A percentile compares a stretch with the other conserved stretches of the same genome.
Evolutionary conservation across 1,139 yeast genomes (phyloP).

Genomic region (Petasospora rhodanensis): DNA sequence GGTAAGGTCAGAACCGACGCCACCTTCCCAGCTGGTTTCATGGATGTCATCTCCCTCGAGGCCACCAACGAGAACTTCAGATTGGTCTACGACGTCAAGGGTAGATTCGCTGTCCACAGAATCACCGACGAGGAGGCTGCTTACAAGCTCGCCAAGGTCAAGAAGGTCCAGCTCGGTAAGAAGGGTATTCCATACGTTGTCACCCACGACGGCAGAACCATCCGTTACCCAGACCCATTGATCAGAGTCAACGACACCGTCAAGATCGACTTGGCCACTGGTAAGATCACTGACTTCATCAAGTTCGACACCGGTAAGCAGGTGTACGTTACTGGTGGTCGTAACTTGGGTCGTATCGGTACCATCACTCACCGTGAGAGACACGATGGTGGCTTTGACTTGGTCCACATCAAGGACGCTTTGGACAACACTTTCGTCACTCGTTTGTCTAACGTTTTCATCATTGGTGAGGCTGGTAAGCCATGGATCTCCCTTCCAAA

Average conservation of each 20-base stretch:
- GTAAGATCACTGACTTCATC: slow-evolving; percentile 88
- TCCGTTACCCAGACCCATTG: slow-evolving; percentile 98
- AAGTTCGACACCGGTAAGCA: slow-evolving; percentile 94
- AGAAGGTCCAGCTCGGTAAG: slow-evolving; percentile 97
- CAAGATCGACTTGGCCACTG: slow-evolving; percentile 92
- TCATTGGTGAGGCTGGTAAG: slow-evolving; percentile 97
- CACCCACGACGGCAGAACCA: slow-evolving; percentile 99
- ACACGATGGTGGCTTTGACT: slow-evolving; percentile 99
- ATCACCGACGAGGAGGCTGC: slow-evolving; percentile 97
- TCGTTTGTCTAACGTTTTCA: slow-evolving; percentile 94
- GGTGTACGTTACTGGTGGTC: slow-evolving; percentile 99
- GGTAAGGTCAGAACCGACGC: slow-evolving; percentile 99
- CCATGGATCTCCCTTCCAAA: slow-evolving; percentile 97
- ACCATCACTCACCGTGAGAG: slow-evolving; percentile 96
- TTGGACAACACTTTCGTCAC: slow-evolving; percentile 98
- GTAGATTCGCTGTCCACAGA: slow-evolving; percentile 99
- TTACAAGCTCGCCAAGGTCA: slow-evolving; percentile 96
- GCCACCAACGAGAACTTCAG: slow-evolving; percentile 99
- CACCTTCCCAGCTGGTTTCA: slow-evolving; percentile 98
- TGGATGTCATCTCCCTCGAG: slow-evolving; percentile 96
- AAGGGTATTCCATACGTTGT: slow-evolving; percentile 97
- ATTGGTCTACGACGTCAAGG: slow-evolving; percentile 96
- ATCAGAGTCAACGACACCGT: slow-evolving; percentile 97
- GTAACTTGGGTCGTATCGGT: slow-evolving; percentile 99
- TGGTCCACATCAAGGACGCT: slow-evolving; percentile 97